These are phyloP conservation scores for Magnusiomyces sp. DNA, from an alignment of 1,139 yeast genomes.

Conservation along the genomic window DNA sequence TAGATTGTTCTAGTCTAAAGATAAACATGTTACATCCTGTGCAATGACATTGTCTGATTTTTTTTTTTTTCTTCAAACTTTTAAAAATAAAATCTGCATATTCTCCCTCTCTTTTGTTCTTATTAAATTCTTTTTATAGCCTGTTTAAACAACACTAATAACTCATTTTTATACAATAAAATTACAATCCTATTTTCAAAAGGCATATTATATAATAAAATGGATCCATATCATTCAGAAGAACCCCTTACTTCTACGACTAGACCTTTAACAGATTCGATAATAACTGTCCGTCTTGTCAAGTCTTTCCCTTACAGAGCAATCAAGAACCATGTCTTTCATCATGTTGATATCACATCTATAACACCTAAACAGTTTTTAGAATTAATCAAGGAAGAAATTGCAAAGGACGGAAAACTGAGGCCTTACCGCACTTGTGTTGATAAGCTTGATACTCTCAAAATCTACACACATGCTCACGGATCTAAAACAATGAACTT, in stretches of 20 bases:
- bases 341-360: slow-evolving; percentile 59
- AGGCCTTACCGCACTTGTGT: slow-evolving; percentile 79
- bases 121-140: not conserved
- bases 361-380: slow-evolving; percentile 62
- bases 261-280: slow-evolving; percentile 59
- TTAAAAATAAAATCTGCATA: not conserved
- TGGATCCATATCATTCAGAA: slow-evolving; percentile 23
- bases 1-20: not conserved
- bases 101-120: not conserved
- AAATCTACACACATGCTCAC: slow-evolving; percentile 90
- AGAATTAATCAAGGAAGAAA: slow-evolving; percentile 29
- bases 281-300: slow-evolving; percentile 74
- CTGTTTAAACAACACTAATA: not conserved
- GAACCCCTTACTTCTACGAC: slow-evolving; percentile 62
- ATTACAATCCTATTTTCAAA: not conserved
- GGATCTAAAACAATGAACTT: slow-evolving; percentile 90
- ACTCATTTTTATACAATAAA: not conserved
- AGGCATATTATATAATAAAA: not conserved
- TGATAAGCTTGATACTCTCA: slow-evolving; percentile 66
- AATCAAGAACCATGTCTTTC: slow-evolving; percentile 70
- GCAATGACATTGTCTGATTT: not conserved
- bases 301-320: slow-evolving; percentile 91
- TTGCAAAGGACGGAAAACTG: slow-evolving; percentile 41
- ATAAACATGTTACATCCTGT: not conserved
- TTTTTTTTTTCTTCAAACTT: not conserved